Percentiles rank a stretch among this genome's conserved stretches.
These are phyloP conservation scores for Veloboletus limbatus DNA, from an alignment of 1,284 basidiomycete genomes.

Conservation along the genomic window DNA sequence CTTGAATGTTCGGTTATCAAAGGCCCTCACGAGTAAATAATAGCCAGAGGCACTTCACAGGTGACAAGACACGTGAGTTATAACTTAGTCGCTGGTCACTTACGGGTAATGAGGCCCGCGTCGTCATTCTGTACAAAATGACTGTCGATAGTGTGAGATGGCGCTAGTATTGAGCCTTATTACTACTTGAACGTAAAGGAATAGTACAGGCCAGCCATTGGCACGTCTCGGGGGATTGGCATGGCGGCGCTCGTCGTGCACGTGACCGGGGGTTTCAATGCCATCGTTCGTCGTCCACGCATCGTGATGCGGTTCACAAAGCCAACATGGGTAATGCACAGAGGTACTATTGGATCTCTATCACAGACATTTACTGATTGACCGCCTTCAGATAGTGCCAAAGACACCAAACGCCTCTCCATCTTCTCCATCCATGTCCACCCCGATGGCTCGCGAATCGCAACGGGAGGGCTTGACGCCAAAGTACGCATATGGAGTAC, in stretches of 20 bases:
- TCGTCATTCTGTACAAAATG: too few species aligned
- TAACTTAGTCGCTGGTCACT: too few species aligned
- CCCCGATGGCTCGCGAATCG: slow-evolving; percentile 93
- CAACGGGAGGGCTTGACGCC: slow-evolving; percentile 93
- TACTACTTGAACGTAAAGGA: too few species aligned
- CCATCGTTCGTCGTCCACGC: background rate
- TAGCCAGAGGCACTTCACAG: too few species aligned
- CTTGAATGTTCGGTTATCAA: too few species aligned
- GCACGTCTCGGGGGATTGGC: too few species aligned
- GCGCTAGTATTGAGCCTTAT: too few species aligned
- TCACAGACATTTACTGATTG: background rate
- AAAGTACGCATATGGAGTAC: slow-evolving; percentile 99
- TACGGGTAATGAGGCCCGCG: too few species aligned
- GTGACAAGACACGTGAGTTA: too few species aligned
- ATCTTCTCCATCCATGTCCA: slow-evolving; percentile 95
- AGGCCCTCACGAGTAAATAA: too few species aligned
- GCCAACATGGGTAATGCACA: slow-evolving; percentile 55
- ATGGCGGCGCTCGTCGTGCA: slow-evolving; percentile 1
- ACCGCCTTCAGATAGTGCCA: slow-evolving; percentile 25
- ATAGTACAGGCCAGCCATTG: too few species aligned
- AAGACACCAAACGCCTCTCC: slow-evolving; percentile 67
- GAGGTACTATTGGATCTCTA: slow-evolving; percentile 27
- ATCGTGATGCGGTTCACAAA: slow-evolving; percentile 53
- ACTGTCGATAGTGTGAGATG: too few species aligned
- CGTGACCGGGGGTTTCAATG: slow-evolving; percentile 6